Evolutionary conservation across 2,329 filamentous ascomycete genomes (phyloP).

Genomic region (Uncinocarpus reesii): DNA sequence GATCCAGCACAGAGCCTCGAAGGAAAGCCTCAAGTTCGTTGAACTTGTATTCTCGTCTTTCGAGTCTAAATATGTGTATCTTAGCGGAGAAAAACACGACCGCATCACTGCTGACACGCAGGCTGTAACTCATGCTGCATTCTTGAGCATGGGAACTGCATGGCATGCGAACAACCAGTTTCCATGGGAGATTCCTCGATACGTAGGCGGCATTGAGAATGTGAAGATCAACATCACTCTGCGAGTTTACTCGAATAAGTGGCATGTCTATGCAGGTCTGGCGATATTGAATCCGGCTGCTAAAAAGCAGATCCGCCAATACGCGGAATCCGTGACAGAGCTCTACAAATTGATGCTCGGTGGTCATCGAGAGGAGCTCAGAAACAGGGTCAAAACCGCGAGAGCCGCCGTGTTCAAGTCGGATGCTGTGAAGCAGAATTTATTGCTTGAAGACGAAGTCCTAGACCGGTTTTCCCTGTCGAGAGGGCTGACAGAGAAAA

Average conservation of each 20-base stretch:
- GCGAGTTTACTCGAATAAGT: conserved; percentile 96
- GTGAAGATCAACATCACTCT: conserved; percentile 98
- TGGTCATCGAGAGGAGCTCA: conserved; percentile 65
- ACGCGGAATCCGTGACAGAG: conserved; percentile 82
- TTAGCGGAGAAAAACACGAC: conserved; percentile 80
- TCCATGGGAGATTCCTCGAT: conserved; percentile 92
- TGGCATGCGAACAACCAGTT: conserved; percentile 95
- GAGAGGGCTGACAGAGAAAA: conserved; percentile 52
- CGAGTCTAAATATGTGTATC: conserved; percentile 72
- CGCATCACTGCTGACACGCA: conserved; percentile 97
- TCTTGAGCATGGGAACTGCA: conserved; percentile 93
- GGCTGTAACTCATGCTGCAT: conserved; percentile 93
- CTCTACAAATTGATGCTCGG: conserved; percentile 95
- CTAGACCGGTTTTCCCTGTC: conserved; percentile 83
- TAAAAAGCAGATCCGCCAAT: conserved; percentile 84
- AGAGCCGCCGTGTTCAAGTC: conserved; percentile 59
- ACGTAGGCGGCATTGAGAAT: conserved; percentile 95
- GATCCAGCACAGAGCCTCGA: conserved; percentile 81
- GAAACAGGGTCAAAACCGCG: conserved; percentile 64
- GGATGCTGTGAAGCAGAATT: conserved; percentile 45
- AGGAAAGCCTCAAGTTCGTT: conserved; percentile 65
- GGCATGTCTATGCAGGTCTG: conserved; percentile 97
- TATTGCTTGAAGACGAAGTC: conserved; percentile 68
- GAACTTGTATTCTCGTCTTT: conserved; percentile 74
- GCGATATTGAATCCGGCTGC: conserved; percentile 94